Evolutionary conservation across 2,329 filamentous ascomycete species (phyloP), one percentile per base, ranked within the genome.

Genomic region (Aspergillus sp.): DNA sequence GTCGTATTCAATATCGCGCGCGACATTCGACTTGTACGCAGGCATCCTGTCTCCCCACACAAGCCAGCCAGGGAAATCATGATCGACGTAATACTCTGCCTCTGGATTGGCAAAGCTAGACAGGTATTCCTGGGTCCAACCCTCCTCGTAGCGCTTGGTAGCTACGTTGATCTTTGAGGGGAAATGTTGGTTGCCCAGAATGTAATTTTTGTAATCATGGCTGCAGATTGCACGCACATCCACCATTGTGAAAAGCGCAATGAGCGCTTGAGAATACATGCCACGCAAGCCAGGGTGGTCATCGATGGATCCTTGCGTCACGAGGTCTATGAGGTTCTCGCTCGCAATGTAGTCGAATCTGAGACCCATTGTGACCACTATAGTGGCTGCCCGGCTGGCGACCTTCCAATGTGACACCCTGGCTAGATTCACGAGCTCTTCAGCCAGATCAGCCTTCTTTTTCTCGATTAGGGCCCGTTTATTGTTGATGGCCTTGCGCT

Each of bases 401-500:
- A 96, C 93, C 80, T 96, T 98, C 95, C 95, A 99, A 72, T 99
- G 96, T 0, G 92, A 91, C 3, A 85, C 85, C 68, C 87, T 88
- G 1, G 92, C 90, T 60, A 89, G 80, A 60, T 90, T 85, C 4
- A 93, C 89, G 32, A 99, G 82, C 72, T 98, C 92, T 56, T 91
- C 80, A 0, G 93, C 91, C 26, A 99, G 79, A 3, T 86, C 84
- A 0, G 87, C 82, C 78, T 99, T 99, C 78, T 90, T 92, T 56
- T 84, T 82, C 75, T 99, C 95, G 4, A 98, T 92, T 60, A 85
- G 85, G 54, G 81, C 82, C 59, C 93, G 85, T 58, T 94, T 90
- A 63, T 87, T 86, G 58, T 89, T 78, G 65, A 99, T 91, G 65
- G 88, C 89, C 2, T 87, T 81, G 65, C 90, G 87, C 62, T 92